phyloP scores from a whole-genome alignment of 1,284 basidiomycete species.

The Dichomitus squalens region DNA sequence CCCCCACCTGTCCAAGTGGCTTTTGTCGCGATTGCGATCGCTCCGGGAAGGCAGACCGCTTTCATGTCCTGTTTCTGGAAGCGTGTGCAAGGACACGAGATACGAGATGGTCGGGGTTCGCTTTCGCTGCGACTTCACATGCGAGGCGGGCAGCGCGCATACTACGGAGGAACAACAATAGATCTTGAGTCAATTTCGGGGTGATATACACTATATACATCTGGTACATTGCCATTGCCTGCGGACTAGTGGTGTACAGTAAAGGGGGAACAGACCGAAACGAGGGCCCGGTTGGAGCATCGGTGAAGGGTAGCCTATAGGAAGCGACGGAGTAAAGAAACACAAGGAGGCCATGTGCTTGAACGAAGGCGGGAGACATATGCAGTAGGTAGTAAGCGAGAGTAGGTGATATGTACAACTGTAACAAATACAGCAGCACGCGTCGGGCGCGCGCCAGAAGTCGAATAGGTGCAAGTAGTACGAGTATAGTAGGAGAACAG shows the following conservation, averaged over 20 bases:
- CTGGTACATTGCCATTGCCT: slow-evolving; percentile 15
- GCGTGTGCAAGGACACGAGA: no score
- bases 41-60: no score
- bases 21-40: no score
- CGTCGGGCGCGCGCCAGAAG: not conserved
- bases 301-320: not conserved
- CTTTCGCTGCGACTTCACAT: no score
- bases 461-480: slow-evolving; percentile 1
- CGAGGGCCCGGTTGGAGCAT: no score
- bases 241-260: slow-evolving; percentile 17
- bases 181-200: not conserved
- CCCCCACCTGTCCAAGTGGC: no score
- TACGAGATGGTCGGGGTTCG: no score
- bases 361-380: not conserved
- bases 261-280: not conserved
- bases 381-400: not conserved
- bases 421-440: not conserved
- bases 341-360: not conserved
- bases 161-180: no score
- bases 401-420: not conserved
- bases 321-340: not conserved
- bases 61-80: no score
- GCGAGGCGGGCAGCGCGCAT: no score
- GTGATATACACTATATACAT: slow-evolving; percentile 20
- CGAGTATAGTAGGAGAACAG: not conserved